Percentiles rank a stretch among this genome's conserved stretches.
Evolutionary conservation across 2,329 filamentous ascomycete genomes (phyloP).

Genomic region (Xylariaceae sp.): DNA sequence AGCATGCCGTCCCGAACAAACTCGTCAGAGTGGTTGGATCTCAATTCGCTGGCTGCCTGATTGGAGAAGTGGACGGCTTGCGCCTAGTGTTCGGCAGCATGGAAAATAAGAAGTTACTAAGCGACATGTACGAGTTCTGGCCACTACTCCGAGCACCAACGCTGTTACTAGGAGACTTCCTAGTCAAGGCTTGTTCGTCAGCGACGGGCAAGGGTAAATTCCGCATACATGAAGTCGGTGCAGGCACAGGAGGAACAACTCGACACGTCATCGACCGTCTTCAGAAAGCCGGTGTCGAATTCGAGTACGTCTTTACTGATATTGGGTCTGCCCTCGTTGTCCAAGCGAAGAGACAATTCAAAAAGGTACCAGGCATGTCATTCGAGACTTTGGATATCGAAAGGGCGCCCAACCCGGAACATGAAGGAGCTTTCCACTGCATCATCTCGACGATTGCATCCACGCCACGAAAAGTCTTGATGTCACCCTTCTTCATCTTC

Average conservation of each 20-base stretch:
- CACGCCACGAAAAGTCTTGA: not conserved
- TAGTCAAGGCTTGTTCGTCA: not conserved
- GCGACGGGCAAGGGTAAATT: not conserved
- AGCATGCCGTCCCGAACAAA: too few species aligned
- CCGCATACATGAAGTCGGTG: not conserved
- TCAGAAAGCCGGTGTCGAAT: not conserved
- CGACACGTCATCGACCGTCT: not conserved
- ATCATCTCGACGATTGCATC: not conserved
- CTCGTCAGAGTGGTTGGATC: too few species aligned
- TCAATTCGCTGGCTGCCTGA: too few species aligned
- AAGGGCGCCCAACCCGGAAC: not conserved
- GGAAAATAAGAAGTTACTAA: too few species aligned
- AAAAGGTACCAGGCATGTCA: not conserved
- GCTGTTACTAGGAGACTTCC: not conserved
- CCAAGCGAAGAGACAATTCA: not conserved
- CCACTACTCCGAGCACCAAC: not conserved
- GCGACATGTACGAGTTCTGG: not conserved
- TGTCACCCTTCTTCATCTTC: not conserved
- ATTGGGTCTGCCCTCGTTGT: not conserved
- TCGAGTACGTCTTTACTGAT: not conserved
- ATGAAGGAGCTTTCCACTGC: not conserved
- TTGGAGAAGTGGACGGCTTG: too few species aligned
- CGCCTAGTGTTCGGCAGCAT: too few species aligned
- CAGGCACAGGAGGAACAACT: not conserved
- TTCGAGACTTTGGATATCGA: not conserved